Base-by-base conservation (phyloP, 2,329 filamentous ascomycete genomes). In the Ambrosiella cleistominuta region DNA sequence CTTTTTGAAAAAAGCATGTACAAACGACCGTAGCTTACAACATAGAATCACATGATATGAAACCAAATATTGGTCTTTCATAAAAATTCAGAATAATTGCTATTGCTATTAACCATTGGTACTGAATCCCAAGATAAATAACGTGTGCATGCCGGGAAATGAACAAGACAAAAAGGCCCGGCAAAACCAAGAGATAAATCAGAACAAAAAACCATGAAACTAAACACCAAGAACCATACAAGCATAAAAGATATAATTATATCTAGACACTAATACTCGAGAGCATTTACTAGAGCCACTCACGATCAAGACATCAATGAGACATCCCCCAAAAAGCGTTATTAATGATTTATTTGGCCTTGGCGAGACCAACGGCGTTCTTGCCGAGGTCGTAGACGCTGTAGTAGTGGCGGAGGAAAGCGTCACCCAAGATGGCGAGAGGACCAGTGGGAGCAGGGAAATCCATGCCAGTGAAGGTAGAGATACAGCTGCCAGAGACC, bases 401-500 rank as follows among this genome's bases (percentile, higher is more conserved):
- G 81, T 97, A 97, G 78, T 84, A 94, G 69, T 79, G 86, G 72
- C 88, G 82, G 68, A 86, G 76, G 78, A 86, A 86, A 54, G 83
- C 86, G 70, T 95, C 89, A 67, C 93, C 93, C 35, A 98, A 83
- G 63, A 98, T 98, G 62, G 88, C 90, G 63, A 98, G 81, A 64
- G 93, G 93, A 52, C 93, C 91, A 61, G 86, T 84, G 44, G 89
- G 89, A 68, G 83, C 86, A 59, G 89, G 85, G 74, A 88, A 83
- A 70, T 90, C 93, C 84, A 97, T 95, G 66, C 89, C 90, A 82
- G 95, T 94, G 75, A 98, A 95, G 65, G 88, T 86, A 62, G 89
- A 96, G 72, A 98, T 95, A 73, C 93, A 98, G 70, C 85, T 91
- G 65, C 91, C 93, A 68, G 90, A 86, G 49, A 96, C 82, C 73